Evolutionary conservation across 2,329 filamentous ascomycete genomes (phyloP), one percentile per base, ranked within the genome.

Genomic region (Fusarium palustre): DNA sequence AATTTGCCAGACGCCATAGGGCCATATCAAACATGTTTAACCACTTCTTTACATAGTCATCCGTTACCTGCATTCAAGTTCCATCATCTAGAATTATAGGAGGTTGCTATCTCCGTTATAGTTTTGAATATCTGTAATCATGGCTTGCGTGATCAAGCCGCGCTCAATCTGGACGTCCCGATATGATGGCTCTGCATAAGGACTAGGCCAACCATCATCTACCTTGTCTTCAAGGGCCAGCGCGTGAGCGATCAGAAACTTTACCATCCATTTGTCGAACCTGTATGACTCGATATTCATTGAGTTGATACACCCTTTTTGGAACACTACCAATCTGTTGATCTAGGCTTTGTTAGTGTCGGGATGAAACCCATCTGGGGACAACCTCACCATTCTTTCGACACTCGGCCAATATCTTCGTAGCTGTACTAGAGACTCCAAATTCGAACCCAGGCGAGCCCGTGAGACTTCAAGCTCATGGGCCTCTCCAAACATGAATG

Each of bases 261-360:
- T 85, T 55, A 82, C 76, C 52, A 86, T 82, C 55, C 86, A 84
- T 48, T 76, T 77, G 67, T 88, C 87, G 58, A 87, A 77, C 1
- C 75, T 69, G 56, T 79, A 75, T 2, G 78, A 77, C 25, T 77
- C 74, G 16, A 58, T 64, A 10, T 59, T 68, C 13, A 70, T 57
- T 2, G 76, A 77, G 3, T 65, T 59, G 5, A 79, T 65, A 33
- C 78, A 79, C 34, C 70, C 71, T 18, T 74, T 75, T 43, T 79
- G 76, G 25, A 79, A 79, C 22, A 74, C 74, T 1, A 78, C 73
- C 3, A 79, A 47, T 25, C 78, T 71, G 45, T 76, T 76, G 30
- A 78, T 79, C 78, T 78, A 18, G 1, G 1, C 2, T 3, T 10
- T 4, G 15, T 68, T 47, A 73, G 59, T 18, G 22, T 1, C 0